These are phyloP conservation scores for Theileria parva DNA, from an alignment of 169 alveolate genomes.

Conservation along the genomic window DNA sequence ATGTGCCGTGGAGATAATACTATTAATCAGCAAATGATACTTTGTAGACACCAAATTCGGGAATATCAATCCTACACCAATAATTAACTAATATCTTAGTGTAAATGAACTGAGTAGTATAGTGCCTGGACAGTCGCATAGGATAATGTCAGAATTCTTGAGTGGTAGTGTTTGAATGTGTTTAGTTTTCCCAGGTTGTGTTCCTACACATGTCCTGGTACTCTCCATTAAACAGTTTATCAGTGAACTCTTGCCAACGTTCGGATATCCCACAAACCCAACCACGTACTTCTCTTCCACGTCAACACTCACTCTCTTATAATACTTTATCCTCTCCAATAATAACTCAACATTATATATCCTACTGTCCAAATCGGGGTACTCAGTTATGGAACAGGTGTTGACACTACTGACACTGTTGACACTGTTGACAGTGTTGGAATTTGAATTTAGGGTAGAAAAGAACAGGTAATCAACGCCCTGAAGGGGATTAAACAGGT, in stretches of 20 bases:
- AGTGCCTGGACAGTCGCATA: conserved; percentile 95
- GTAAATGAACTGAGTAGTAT: too few relatives aligned
- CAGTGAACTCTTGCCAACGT: conserved; percentile 99
- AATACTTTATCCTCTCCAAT: conserved; percentile 50
- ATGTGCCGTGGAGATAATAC: conserved; percentile 95
- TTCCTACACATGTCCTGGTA: conserved; percentile 93
- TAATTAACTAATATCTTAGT: too few relatives aligned
- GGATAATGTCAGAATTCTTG: conserved; percentile 77
- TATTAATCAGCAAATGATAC: conserved; percentile 94
- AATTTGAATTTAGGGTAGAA: conserved; percentile 81
- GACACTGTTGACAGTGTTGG: conserved; percentile 12
- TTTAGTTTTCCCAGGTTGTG: conserved; percentile 98
- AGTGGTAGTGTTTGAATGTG: conserved; percentile 92
- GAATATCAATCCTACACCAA: conserved; percentile 91
- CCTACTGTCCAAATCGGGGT: conserved; percentile 16
- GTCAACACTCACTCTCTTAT: conserved; percentile 19
- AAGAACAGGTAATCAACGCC: conserved; percentile 88
- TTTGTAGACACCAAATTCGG: conserved; percentile 95
- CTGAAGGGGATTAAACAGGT: background rate
- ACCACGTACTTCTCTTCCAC: conserved; percentile 75
- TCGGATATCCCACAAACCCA: conserved; percentile 99
- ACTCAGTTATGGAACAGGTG: too few relatives aligned
- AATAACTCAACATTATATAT: conserved; percentile 67
- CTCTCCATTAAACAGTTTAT: conserved; percentile 93
- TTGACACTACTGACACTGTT: too few relatives aligned